Evolutionary conservation across 345 rosid genomes (phyloP).

Genomic region (Eucalyptus cladocalyx): DNA sequence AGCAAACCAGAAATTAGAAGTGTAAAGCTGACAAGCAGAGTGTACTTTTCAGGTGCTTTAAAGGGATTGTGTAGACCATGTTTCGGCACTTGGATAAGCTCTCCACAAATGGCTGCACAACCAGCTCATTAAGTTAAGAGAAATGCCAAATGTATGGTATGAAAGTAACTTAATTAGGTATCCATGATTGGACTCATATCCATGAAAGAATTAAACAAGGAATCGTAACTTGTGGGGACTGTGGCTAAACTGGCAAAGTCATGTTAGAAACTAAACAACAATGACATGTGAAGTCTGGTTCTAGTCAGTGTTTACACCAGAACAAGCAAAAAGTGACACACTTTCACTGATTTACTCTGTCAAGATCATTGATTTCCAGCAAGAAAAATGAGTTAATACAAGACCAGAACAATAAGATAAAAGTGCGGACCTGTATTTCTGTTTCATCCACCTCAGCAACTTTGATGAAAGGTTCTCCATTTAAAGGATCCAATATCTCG

Average conservation of each 20-base stretch:
- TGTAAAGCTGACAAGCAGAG: neutral
- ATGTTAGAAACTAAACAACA: neutral
- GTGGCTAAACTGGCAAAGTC: neutral
- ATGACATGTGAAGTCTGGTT: neutral
- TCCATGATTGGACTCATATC: neutral
- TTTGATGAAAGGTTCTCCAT: constrained; percentile 88
- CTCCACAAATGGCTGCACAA: constrained; percentile 82
- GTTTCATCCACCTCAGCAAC: constrained; percentile 73
- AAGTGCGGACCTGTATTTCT: constrained; percentile 48
- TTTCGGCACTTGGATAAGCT: constrained; percentile 89
- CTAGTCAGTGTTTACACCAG: neutral
- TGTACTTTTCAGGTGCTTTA: constrained; percentile 85
- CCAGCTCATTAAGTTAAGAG: constrained; percentile 1
- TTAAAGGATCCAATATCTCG: constrained; percentile 75
- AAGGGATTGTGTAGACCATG: constrained; percentile 98
- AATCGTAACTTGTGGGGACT: neutral
- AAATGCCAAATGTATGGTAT: neutral
- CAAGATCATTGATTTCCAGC: neutral
- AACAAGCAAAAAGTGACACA: neutral
- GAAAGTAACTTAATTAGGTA: neutral
- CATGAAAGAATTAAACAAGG: neutral
- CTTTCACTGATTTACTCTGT: neutral
- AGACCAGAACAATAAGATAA: neutral
- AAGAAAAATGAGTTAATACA: neutral
- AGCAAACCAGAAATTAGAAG: neutral